Conservation (phyloP, 192 early-diverging fungal genomes). For the Mortierella antarctica region DNA sequence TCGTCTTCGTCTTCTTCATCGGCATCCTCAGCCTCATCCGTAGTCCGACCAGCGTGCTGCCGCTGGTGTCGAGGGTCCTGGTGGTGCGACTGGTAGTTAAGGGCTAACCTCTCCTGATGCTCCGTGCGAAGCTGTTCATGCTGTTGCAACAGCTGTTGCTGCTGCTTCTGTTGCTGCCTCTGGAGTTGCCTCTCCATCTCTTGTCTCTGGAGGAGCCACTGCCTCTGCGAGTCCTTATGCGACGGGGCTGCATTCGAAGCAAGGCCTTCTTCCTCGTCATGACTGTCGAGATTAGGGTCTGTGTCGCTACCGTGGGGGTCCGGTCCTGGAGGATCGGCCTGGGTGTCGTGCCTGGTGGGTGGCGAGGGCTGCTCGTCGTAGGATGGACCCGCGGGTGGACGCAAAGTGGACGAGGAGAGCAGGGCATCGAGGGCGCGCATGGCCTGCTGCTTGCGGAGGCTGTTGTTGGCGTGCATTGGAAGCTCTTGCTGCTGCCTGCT, state of each 20-base stretch:
- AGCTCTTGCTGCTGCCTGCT: no score
- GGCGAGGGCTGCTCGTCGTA: slow-evolving; percentile 5
- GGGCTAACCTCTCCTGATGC: slow-evolving; percentile 1
- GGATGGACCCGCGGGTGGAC: not conserved
- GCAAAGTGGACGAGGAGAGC: not conserved
- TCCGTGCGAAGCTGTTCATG: not conserved
- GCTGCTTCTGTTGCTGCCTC: slow-evolving; percentile 11
- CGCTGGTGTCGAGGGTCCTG: not conserved
- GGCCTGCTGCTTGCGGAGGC: no score
- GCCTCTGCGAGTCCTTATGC: slow-evolving; percentile 5
- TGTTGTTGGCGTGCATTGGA: no score
- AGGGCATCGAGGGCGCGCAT: no score
- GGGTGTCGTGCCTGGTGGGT: slow-evolving; percentile 12
- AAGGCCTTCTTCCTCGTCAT: not conserved
- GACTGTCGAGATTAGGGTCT: not conserved
- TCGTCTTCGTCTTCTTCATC: not conserved
- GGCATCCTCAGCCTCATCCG: not conserved
- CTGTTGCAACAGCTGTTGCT: not conserved
- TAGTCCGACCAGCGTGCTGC: not conserved
- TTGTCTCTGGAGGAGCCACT: slow-evolving; percentile 11
- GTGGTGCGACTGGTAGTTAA: not conserved
- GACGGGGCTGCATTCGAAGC: not conserved
- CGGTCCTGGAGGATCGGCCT: slow-evolving; percentile 1
- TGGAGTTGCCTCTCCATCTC: slow-evolving; percentile 9
- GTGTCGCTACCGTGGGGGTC: not conserved